These are phyloP conservation scores for Sarocladium brachiariae DNA, from an alignment of 2,329 filamentous ascomycete species.

Conservation along the genomic window DNA sequence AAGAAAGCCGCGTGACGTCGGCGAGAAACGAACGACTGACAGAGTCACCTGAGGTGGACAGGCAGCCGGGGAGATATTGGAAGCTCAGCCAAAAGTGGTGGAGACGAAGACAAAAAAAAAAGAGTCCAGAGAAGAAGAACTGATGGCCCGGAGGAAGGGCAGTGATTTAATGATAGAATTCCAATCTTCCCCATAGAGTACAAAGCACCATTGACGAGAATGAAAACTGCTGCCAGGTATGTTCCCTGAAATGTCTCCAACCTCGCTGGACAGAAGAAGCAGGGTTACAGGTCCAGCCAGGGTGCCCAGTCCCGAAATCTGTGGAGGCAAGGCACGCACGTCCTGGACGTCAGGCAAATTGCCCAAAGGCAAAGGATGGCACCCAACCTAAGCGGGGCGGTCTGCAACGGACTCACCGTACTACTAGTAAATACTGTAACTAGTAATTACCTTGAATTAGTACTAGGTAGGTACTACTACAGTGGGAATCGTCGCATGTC, in stretches of 20 bases:
- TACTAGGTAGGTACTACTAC: no score
- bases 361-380: not conserved
- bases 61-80: not conserved
- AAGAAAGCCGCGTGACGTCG: conserved; percentile 3
- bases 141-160: not conserved
- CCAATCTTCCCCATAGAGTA: not conserved
- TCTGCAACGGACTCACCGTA: not conserved
- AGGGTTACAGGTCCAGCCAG: no score
- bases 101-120: not conserved
- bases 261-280: no score
- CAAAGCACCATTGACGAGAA: no score
- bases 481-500: no score
- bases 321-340: no score
- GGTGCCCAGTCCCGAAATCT: no score
- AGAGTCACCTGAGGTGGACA: conserved; percentile 4
- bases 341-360: no score
- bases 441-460: no score
- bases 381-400: conserved; percentile 2
- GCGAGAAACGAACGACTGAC: not conserved
- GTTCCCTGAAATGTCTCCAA: no score
- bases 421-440: no score
- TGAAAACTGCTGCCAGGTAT: no score
- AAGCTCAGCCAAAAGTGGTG: not conserved
- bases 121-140: not conserved
- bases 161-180: not conserved